Percentiles rank a stretch among this genome's conserved stretches.
These are phyloP conservation scores for Aspergillus pseudonomiae DNA, from an alignment of 2,329 filamentous ascomycete genomes.

Conservation along the genomic window DNA sequence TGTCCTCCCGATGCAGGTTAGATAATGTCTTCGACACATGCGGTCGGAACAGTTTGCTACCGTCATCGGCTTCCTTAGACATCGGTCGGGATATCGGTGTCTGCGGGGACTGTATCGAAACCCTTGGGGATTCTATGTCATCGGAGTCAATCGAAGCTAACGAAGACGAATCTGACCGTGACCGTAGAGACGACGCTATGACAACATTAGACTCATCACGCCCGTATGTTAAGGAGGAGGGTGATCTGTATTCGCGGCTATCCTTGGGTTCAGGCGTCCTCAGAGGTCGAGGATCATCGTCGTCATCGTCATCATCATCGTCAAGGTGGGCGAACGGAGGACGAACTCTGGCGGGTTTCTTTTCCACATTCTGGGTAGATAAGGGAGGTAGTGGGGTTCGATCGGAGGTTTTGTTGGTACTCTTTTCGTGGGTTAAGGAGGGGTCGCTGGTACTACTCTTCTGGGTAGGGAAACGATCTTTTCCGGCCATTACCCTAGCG, in stretches of 20 bases:
- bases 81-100: conserved; percentile 40
- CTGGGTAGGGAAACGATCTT: conserved; percentile 52
- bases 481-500: conserved; percentile 88
- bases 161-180: conserved; percentile 37
- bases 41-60: conserved; percentile 33
- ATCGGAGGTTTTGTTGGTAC: conserved; percentile 3
- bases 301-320: conserved; percentile 3
- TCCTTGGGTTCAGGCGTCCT: conserved; percentile 3
- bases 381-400: conserved; percentile 19
- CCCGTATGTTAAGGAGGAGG: conserved; percentile 20
- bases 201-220: conserved; percentile 27
- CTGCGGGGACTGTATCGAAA: conserved; percentile 36
- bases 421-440: conserved; percentile 17
- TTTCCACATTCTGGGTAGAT: conserved; percentile 13
- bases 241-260: conserved; percentile 18
- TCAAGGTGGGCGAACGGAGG: conserved; percentile 7
- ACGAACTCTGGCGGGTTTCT: conserved; percentile 9
- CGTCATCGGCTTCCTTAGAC: conserved; percentile 39
- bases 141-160: conserved; percentile 32
- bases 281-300: not conserved
- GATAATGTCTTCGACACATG: conserved; percentile 38
- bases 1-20: conserved; percentile 34
- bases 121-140: conserved; percentile 25
- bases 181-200: conserved; percentile 26
- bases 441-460: conserved; percentile 21